Conservation (phyloP, 2,329 filamentous ascomycete genomes). For the Fusarium clavum region DNA sequence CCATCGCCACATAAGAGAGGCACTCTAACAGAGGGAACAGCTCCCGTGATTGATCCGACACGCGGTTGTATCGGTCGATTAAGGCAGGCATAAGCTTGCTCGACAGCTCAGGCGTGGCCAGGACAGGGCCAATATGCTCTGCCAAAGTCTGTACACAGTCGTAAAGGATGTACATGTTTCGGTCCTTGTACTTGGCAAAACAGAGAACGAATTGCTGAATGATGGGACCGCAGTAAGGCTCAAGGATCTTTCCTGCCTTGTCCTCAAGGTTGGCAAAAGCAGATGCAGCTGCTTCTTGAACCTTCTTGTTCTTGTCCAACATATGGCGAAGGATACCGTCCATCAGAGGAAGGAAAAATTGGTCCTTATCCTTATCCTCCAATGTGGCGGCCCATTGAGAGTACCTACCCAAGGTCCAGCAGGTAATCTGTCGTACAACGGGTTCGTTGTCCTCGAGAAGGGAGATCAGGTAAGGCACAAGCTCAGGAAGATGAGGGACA, state of each 20-base stretch:
- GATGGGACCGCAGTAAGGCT: constrained; percentile 89
- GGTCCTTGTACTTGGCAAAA: constrained; percentile 96
- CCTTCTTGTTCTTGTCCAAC: constrained; percentile 97
- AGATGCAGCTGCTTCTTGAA: constrained; percentile 95
- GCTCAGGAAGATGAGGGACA: constrained; percentile 87
- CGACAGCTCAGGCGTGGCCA: constrained; percentile 85
- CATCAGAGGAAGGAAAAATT: constrained; percentile 96
- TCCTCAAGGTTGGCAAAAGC: constrained; percentile 97
- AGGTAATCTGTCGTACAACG: constrained; percentile 95
- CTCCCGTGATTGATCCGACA: constrained; percentile 89
- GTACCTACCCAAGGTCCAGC: constrained; percentile 95
- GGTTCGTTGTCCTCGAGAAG: constrained; percentile 87
- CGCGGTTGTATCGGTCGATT: constrained; percentile 86
- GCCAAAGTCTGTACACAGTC: constrained; percentile 98
- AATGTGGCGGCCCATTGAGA: constrained; percentile 90
- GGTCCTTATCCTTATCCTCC: constrained; percentile 73
- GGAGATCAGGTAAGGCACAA: constrained; percentile 90
- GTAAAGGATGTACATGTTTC: constrained; percentile 99
- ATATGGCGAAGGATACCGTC: constrained; percentile 93
- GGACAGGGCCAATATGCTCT: constrained; percentile 84
- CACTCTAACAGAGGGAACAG: constrained; percentile 97
- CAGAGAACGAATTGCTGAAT: constrained; percentile 92
- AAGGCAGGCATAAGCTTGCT: constrained; percentile 92
- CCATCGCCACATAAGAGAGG: constrained; percentile 90
- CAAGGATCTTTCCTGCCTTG: constrained; percentile 83